Evolutionary conservation across 164 flowering plant genomes (phyloP).

Genomic region (Sedum album): DNA sequence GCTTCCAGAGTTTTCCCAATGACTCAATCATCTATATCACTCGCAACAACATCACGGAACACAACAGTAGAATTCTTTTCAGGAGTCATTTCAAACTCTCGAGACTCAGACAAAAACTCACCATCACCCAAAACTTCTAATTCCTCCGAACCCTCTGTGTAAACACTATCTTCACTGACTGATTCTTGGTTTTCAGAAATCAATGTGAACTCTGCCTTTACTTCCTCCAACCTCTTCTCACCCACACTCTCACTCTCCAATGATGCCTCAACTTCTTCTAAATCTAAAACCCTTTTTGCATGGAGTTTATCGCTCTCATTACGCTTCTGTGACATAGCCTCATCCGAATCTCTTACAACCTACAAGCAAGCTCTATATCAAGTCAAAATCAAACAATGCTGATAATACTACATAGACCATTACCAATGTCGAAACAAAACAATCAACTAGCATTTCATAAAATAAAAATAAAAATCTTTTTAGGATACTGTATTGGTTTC

Average conservation of each 20-base stretch:
- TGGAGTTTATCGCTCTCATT: neutral
- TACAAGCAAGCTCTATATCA: neutral
- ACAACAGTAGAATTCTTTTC: neutral
- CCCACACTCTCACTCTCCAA: constrained; percentile 9
- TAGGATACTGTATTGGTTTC: neutral
- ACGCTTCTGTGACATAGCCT: neutral
- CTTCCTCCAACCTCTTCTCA: too few relatives aligned
- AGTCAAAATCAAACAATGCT: neutral
- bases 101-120: neutral
- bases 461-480: too few relatives aligned
- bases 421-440: neutral
- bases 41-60: neutral
- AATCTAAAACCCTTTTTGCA: neutral
- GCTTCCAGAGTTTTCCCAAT: neutral
- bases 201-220: constrained; percentile 3
- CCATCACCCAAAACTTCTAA: neutral
- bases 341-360: neutral
- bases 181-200: constrained; percentile 15
- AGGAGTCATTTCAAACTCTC: neutral
- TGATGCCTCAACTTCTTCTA: constrained; percentile 4
- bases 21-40: neutral
- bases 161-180: too few relatives aligned
- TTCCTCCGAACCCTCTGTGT: neutral
- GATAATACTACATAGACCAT: neutral
- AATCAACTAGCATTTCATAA: neutral